Conservation (phyloP, 148 eudicot species). For the Pharnaceum exiguum region DNA sequence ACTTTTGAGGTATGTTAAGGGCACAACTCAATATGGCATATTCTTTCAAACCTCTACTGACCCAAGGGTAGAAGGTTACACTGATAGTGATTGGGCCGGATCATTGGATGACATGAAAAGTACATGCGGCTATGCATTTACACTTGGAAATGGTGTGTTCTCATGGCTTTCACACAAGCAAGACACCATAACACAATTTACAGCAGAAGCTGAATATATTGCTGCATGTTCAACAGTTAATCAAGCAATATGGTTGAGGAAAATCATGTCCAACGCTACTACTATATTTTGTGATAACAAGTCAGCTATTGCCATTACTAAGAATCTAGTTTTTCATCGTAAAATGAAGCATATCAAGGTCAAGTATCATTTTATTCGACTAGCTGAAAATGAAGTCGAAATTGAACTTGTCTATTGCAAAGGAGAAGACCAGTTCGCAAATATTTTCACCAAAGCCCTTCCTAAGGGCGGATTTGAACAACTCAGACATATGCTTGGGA, state of each 20-base stretch:
- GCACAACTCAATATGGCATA: slow-evolving; percentile 5
- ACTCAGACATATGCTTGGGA: neutral
- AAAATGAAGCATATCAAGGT: neutral
- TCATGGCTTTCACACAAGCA: slow-evolving; percentile 11
- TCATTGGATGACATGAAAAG: slow-evolving; percentile 11
- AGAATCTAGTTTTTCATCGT: neutral
- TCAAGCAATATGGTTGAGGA: neutral
- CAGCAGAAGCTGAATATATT: neutral
- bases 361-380: neutral
- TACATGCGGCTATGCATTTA: neutral
- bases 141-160: neutral
- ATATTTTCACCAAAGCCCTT: neutral
- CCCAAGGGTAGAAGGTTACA: neutral
- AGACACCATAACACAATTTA: neutral
- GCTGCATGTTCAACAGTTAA: neutral
- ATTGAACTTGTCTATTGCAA: neutral
- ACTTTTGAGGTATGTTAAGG: slow-evolving; percentile 7
- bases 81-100: slow-evolving; percentile 10
- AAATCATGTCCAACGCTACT: neutral
- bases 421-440: neutral
- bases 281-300: neutral
- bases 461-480: neutral
- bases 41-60: neutral
- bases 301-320: neutral
- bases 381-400: neutral